A percentile compares a stretch with the other conserved stretches of the same genome.
Conservation (phyloP, 345 rosid genomes). For the Populus euphratica region DNA sequence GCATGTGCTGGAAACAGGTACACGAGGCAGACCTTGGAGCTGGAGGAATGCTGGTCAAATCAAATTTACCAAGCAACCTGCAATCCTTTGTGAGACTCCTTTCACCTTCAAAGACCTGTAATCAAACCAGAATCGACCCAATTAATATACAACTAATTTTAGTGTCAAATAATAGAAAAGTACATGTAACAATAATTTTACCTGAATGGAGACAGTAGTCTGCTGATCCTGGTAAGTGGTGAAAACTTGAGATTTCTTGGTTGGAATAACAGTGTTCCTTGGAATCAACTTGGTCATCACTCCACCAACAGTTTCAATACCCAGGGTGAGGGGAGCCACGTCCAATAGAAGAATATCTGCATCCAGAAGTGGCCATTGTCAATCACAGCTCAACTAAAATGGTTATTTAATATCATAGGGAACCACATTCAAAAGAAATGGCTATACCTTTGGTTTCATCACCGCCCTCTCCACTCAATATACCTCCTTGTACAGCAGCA, state of each 20-base stretch:
- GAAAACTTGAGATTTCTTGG: slow-evolving; percentile 97
- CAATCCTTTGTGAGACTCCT: slow-evolving; percentile 96
- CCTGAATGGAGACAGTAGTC: slow-evolving; percentile 94
- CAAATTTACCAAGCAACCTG: slow-evolving; percentile 83
- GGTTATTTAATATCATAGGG: background rate
- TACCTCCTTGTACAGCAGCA: slow-evolving; percentile 99
- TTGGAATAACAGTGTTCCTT: slow-evolving; percentile 94
- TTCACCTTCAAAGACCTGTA: slow-evolving; percentile 93
- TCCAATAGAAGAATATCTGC: slow-evolving; percentile 93
- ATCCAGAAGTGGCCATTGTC: background rate
- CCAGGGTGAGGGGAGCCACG: slow-evolving; percentile 92
- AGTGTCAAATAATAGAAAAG: background rate
- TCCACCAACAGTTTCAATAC: slow-evolving; percentile 97
- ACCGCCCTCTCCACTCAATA: slow-evolving; percentile 98
- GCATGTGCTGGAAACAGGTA: background rate
- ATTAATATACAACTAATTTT: background rate
- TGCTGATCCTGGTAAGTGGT: slow-evolving; percentile 99
- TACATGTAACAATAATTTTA: slow-evolving; percentile 3
- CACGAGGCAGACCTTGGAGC: slow-evolving; percentile 63
- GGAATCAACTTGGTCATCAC: slow-evolving; percentile 99
- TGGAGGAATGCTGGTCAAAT: slow-evolving; percentile 75
- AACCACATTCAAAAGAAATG: background rate
- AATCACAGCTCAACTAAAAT: background rate
- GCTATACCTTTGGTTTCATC: slow-evolving; percentile 92
- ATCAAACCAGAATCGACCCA: slow-evolving; percentile 3